Percentiles rank a stretch among this genome's conserved stretches.
Evolutionary conservation across 2,329 filamentous ascomycete species (phyloP).

Genomic region (Davidsoniella neocaledoniae): DNA sequence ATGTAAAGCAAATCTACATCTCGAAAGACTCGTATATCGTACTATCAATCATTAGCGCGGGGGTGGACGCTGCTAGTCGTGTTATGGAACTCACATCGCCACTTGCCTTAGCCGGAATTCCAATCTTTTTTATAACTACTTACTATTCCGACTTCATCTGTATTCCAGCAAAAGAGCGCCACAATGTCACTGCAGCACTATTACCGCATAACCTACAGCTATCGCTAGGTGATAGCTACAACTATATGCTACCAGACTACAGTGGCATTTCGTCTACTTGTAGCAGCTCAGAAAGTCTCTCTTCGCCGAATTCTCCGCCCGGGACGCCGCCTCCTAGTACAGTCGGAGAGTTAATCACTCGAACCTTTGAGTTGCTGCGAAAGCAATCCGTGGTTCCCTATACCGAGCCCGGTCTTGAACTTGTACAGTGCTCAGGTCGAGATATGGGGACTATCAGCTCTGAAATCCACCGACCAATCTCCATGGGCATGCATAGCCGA

Average conservation of each 20-base stretch:
- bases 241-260: constrained; percentile 13
- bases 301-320: constrained; percentile 29
- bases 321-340: constrained; percentile 62
- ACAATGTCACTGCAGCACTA: constrained; percentile 60
- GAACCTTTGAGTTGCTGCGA: constrained; percentile 72
- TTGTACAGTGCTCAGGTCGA: constrained; percentile 68
- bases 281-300: constrained; percentile 17
- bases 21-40: constrained; percentile 73
- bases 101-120: constrained; percentile 77
- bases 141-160: constrained; percentile 97
- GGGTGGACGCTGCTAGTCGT: constrained; percentile 76
- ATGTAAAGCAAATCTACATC: constrained; percentile 45
- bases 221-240: constrained; percentile 42
- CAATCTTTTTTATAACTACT: constrained; percentile 96
- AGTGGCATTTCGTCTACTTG: constrained; percentile 15
- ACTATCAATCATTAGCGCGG: constrained; percentile 77
- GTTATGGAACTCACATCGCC: constrained; percentile 86
- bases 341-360: constrained; percentile 63
- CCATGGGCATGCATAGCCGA: constrained; percentile 13
- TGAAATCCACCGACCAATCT: constrained; percentile 19
- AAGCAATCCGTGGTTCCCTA: constrained; percentile 58
- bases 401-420: constrained; percentile 48
- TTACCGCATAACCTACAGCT: constrained; percentile 72
- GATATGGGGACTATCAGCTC: constrained; percentile 18
- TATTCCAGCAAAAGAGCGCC: constrained; percentile 58